These are phyloP conservation scores for Vicia sativa DNA, from an alignment of 306 rosid genomes.

Conservation along the genomic window DNA sequence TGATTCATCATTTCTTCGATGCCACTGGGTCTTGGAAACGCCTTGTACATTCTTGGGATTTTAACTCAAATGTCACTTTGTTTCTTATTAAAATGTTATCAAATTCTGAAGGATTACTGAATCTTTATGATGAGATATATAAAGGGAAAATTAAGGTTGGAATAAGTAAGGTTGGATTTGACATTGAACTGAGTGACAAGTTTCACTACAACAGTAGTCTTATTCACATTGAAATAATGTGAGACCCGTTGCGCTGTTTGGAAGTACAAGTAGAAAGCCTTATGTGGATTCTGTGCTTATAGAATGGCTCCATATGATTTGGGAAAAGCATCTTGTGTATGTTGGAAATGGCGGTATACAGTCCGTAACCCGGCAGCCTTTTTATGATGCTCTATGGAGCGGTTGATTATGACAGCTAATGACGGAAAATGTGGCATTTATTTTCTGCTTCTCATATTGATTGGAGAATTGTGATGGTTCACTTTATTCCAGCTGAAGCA, in stretches of 20 bases:
- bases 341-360: slow-evolving; percentile 94
- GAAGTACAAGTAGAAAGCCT: slow-evolving; percentile 80
- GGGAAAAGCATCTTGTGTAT: slow-evolving; percentile 89
- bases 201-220: no score
- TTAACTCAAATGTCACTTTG: no score
- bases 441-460: slow-evolving; percentile 25
- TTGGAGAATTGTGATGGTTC: background rate
- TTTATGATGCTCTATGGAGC: slow-evolving; percentile 68
- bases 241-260: slow-evolving; percentile 93
- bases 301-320: slow-evolving; percentile 79
- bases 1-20: no score
- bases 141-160: no score
- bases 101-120: no score
- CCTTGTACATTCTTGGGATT: no score
- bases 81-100: no score
- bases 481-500: slow-evolving; percentile 4
- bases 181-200: no score
- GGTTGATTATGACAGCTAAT: slow-evolving; percentile 76
- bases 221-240: no score
- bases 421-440: slow-evolving; percentile 96
- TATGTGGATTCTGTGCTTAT: slow-evolving; percentile 68
- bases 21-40: no score
- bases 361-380: slow-evolving; percentile 74
- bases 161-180: no score
- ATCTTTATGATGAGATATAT: no score